Evolutionary conservation across 2,329 filamentous ascomycete species (phyloP), one percentile per base, ranked within the genome.

Genomic region (Colletotrichum theobromicola): DNA sequence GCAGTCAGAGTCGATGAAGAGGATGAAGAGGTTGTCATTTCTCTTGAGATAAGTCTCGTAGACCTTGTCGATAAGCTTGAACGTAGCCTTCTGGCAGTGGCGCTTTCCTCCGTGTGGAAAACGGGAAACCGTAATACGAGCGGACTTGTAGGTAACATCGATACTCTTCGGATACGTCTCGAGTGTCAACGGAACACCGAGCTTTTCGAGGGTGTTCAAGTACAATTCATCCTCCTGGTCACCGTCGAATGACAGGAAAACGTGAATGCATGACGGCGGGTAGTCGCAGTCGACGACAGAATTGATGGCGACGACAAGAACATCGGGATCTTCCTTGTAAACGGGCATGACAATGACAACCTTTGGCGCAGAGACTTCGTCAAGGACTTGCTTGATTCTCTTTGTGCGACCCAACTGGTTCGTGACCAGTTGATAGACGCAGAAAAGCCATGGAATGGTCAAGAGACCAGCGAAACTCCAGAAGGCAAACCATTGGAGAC

Each of bases 1-100:
- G 84, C 97, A 98, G 82, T 98, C 96, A 0, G 96, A 98, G 85
- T 98, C 96, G 81, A 98, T 98, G 85, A 98, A 98, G 13, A 98
- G 90, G 67, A 98, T 93, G 82, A 98, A 98, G 0, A 98, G 87
- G 79, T 98, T 95, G 84, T 98, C 96, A 81, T 98, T 95, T 62
- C 92, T 90, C 84, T 93, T 94, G 67, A 98, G 88, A 78, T 98
- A 98, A 71, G 95, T 91, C 66, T 93, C 90, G 83, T 98, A 98
- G 18, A 98, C 93, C 80, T 93, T 95, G 86, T 98, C 95, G 79
- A 98, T 98, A 75, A 98, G 92, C 82, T 94, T 94, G 86, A 96
- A 98, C 0, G 96, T 98, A 76, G 91, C 90, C 85, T 98, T 98
- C 81, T 99, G 96, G 81, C 96, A 98, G 81, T 96, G 93, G 21